Percentiles rank a stretch among this genome's conserved stretches.
These are phyloP conservation scores for Chenopodium suecicum DNA, from an alignment of 148 eudicot species.

Conservation along the genomic window DNA sequence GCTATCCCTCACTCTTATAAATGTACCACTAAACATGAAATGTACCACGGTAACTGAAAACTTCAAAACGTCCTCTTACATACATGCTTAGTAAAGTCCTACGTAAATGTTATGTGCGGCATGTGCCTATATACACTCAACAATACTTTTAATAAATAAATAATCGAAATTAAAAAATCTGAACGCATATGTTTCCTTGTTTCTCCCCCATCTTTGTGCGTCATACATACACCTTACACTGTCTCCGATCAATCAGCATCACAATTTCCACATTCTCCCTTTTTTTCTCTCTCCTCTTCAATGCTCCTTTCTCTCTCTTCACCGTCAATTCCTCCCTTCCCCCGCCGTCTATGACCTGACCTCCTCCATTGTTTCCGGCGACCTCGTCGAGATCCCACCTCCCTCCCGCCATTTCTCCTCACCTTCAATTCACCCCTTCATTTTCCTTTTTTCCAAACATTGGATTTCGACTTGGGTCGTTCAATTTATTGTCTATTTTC, in stretches of 20 bases:
- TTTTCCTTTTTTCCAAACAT: background rate
- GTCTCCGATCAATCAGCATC: conserved; percentile 33
- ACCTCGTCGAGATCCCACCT: conserved; percentile 11
- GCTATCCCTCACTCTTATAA: no score
- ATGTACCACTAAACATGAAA: no score
- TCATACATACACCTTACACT: conserved; percentile 31
- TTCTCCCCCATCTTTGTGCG: background rate
- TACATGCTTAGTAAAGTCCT: no score
- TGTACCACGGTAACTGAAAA: no score
- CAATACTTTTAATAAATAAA: no score
- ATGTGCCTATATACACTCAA: no score
- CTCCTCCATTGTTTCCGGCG: conserved; percentile 19
- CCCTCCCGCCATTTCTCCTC: background rate
- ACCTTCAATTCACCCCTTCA: background rate
- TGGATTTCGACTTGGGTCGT: background rate
- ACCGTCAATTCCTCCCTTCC: conserved; percentile 16
- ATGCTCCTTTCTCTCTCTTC: conserved; percentile 17
- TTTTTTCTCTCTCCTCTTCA: conserved; percentile 14
- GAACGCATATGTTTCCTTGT: background rate
- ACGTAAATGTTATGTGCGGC: no score
- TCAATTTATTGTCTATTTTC: background rate
- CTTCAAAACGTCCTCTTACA: no score
- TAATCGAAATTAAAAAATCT: no score
- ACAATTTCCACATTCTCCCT: conserved; percentile 22
- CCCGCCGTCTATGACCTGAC: conserved; percentile 1